Evolutionary conservation across 441 rosid species (phyloP).

Genomic region (Flueggea neowawraea): DNA sequence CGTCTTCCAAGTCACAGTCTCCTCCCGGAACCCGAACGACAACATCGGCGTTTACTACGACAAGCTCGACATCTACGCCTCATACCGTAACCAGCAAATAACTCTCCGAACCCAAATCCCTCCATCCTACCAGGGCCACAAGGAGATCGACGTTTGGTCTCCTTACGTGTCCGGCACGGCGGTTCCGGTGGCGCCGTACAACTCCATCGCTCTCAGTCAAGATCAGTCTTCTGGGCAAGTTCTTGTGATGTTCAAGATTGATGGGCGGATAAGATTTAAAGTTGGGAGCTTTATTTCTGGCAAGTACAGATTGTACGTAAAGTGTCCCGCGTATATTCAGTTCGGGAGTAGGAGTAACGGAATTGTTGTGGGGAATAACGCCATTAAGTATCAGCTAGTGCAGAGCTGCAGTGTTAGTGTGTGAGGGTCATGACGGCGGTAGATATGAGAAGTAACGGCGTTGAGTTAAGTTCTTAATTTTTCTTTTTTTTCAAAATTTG

Average conservation of each 20-base stretch:
- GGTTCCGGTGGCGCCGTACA: slow-evolving; percentile 82
- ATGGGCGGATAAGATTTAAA: slow-evolving; percentile 83
- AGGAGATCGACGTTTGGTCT: slow-evolving; percentile 72
- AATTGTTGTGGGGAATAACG: slow-evolving; percentile 43
- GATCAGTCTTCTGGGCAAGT: slow-evolving; percentile 48
- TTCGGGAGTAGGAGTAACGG: slow-evolving; percentile 43
- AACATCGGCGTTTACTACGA: slow-evolving; percentile 84
- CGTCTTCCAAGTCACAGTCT: slow-evolving; percentile 75
- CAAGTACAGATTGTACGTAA: slow-evolving; percentile 52
- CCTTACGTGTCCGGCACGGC: slow-evolving; percentile 55
- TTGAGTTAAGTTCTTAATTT: slow-evolving; percentile 13
- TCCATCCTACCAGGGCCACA: slow-evolving; percentile 75
- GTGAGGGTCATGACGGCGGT: slow-evolving; percentile 13
- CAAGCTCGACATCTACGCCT: slow-evolving; percentile 63
- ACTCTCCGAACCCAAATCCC: slow-evolving; percentile 58
- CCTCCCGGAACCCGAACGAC: slow-evolving; percentile 79
- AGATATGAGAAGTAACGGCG: slow-evolving; percentile 22
- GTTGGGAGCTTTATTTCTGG: slow-evolving; percentile 63
- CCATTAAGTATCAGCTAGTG: slow-evolving; percentile 49
- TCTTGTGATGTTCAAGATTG: slow-evolving; percentile 43
- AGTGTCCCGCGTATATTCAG: slow-evolving; percentile 49
- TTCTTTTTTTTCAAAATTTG: not conserved
- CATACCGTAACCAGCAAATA: slow-evolving; percentile 78
- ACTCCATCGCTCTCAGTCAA: slow-evolving; percentile 27
- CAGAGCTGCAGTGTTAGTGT: slow-evolving; percentile 61